Base-by-base conservation (phyloP, 2,329 filamentous ascomycete genomes). In the Trichophaea hybrida region DNA sequence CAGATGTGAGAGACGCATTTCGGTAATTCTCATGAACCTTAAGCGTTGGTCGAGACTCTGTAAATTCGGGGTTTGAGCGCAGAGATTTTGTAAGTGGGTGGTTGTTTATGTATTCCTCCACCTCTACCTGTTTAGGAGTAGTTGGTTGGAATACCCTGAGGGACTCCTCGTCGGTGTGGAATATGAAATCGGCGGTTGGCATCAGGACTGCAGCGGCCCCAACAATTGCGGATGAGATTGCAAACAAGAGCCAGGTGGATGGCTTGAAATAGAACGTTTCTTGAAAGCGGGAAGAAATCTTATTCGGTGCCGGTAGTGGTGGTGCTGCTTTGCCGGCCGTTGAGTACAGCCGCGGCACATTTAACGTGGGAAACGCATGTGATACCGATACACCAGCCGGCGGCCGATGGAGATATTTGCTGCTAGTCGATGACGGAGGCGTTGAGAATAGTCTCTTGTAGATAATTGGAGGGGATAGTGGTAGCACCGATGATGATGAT, bases 21-120 rank as follows among this genome's bases (percentile, higher is more conserved):
- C 86, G 81, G 71, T 88, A 78, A 2, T 77, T 72, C 32, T 77
- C 75, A 0, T 91, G 89, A 69, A 96, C 85, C 73, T 90, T 93
- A 70, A 96, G 75, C 70, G 95, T 88, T 8, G 91, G 91, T 44
- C 93, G 80, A 37, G 85, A 84, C 72, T 94, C 89, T 37, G 75
- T 78, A 72, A 84, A 85, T 32, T 80, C 79, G 0, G 82, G 75
- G 67, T 86, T 78, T 15, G 73, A 72, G 51, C 90, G 84, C 54
- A 97, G 76, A 46, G 79, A 75, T n/a, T 76, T 71, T 4, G 85
- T 78, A n/a, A 94, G 71, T 1, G 88, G 84, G 74, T 93, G 88
- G 50, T 76, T 79, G 69, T 83, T 80, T 71, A 97, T 88, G 69
- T 80, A 79, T 6, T 81, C 76, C 66, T 96, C 85, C 68, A 94